Conservation (phyloP, 495 filamentous ascomycete genomes). For the Penicillium longicatenatum region DNA sequence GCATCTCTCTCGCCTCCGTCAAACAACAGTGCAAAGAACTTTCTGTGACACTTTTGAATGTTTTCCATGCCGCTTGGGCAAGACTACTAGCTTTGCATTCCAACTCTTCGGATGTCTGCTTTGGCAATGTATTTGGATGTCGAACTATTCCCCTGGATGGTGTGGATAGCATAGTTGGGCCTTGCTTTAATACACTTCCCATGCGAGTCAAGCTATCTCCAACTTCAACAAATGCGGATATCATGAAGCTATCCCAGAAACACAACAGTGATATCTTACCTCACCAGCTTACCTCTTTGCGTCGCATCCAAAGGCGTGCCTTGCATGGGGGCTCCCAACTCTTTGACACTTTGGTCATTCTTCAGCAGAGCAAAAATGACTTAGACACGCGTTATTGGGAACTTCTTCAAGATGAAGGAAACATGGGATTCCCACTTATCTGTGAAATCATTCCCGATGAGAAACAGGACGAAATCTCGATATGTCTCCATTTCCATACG, state of each 20-base stretch:
- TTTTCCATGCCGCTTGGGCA: slow-evolving; percentile 72
- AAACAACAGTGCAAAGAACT: slow-evolving; percentile 48
- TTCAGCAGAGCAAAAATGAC: slow-evolving; percentile 56
- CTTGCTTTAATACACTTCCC: slow-evolving; percentile 85
- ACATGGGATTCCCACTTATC: slow-evolving; percentile 77
- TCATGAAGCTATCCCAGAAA: slow-evolving; percentile 54
- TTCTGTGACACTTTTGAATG: slow-evolving; percentile 61
- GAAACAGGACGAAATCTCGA: slow-evolving; percentile 36
- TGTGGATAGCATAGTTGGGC: slow-evolving; percentile 69
- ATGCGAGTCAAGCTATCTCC: slow-evolving; percentile 56
- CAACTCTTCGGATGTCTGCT: slow-evolving; percentile 66
- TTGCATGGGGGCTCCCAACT: slow-evolving; percentile 53
- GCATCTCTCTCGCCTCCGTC: slow-evolving; percentile 44
- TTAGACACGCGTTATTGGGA: slow-evolving; percentile 66
- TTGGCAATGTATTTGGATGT: slow-evolving; percentile 78
- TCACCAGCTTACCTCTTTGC: slow-evolving; percentile 70
- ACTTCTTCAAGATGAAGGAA: slow-evolving; percentile 63
- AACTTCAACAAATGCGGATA: slow-evolving; percentile 46
- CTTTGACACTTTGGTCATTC: slow-evolving; percentile 76
- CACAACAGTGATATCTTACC: slow-evolving; percentile 58
- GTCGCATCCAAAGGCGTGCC: slow-evolving; percentile 49
- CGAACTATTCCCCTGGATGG: slow-evolving; percentile 63
- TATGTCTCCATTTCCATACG: slow-evolving; percentile 31
- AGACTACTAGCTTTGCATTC: slow-evolving; percentile 55
- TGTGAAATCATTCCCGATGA: slow-evolving; percentile 64